A percentile compares a stretch with the other conserved stretches of the same genome.
Conservation (phyloP, 805 yeast species). For the Wickerhamiella kurtzmanii region DNA sequence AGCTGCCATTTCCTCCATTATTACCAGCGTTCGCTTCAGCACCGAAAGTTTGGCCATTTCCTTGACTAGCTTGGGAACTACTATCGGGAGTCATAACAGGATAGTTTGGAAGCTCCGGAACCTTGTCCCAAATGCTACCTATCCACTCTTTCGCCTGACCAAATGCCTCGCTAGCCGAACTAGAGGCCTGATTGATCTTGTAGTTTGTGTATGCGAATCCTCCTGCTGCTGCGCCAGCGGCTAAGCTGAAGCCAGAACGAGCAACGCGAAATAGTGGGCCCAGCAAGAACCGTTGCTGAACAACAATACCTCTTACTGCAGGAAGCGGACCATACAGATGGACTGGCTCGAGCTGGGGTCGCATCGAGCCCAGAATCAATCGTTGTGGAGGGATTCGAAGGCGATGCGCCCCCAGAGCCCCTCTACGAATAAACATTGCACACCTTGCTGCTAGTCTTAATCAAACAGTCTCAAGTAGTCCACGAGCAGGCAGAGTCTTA, state of each 20-base stretch:
- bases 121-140: constrained; percentile 24
- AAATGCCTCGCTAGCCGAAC: constrained; percentile 54
- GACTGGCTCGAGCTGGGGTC: not conserved
- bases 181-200: constrained; percentile 77
- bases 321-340: not conserved
- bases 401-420: not conserved
- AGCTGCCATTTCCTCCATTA: not conserved
- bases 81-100: not conserved
- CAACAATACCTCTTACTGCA: constrained; percentile 9
- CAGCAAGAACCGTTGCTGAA: constrained; percentile 17
- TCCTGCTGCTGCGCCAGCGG: constrained; percentile 84
- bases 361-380: not conserved
- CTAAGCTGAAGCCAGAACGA: constrained; percentile 40
- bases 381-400: not conserved
- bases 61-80: not conserved
- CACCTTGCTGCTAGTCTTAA: too few species aligned
- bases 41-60: not conserved
- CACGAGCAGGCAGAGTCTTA: too few species aligned
- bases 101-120: constrained; percentile 8
- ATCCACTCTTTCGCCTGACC: constrained; percentile 42
- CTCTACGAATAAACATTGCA: not conserved
- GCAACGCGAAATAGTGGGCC: constrained; percentile 19
- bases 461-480: too few species aligned
- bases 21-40: constrained; percentile 1
- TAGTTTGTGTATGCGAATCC: constrained; percentile 88